Conservation (phyloP, 768 basidiomycete species). For the Chalciporus chontae region DNA sequence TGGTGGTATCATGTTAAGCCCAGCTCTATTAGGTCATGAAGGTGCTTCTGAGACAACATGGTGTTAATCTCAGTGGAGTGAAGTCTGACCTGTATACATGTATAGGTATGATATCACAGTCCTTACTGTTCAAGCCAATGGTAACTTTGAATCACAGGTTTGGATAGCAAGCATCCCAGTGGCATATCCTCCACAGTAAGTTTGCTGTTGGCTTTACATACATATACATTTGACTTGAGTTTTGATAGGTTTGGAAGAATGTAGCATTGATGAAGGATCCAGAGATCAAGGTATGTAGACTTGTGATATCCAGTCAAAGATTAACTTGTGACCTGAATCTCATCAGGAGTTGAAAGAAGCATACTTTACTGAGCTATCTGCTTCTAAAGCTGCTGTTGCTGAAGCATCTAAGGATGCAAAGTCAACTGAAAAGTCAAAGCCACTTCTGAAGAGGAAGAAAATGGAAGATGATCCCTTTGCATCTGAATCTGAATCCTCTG, state of each 20-base stretch:
- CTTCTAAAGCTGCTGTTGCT: constrained; percentile 25
- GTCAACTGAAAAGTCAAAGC: constrained; percentile 34
- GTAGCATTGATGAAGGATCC: constrained; percentile 51
- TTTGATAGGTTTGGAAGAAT: constrained; percentile 64
- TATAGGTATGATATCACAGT: constrained; percentile 43
- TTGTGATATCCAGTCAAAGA: not conserved
- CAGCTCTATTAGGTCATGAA: constrained; percentile 52
- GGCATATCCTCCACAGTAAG: constrained; percentile 66
- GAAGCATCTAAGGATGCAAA: constrained; percentile 19
- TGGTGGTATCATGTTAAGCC: not conserved
- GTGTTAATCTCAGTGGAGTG: constrained; percentile 61
- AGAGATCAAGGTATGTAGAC: constrained; percentile 54
- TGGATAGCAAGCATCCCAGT: constrained; percentile 76
- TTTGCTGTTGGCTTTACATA: not conserved
- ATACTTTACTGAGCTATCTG: constrained; percentile 47
- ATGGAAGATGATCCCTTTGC: constrained; percentile 47
- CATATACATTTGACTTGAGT: not conserved
- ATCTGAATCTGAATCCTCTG: constrained; percentile 32
- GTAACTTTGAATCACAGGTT: constrained; percentile 37
- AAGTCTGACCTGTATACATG: constrained; percentile 69
- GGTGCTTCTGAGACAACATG: constrained; percentile 61
- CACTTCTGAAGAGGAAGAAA: constrained; percentile 49
- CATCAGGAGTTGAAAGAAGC: constrained; percentile 59
- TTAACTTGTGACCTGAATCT: not conserved
- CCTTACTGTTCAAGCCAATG: not conserved